These are phyloP conservation scores for Asterophora parasitica DNA, from an alignment of 768 basidiomycete species.

Conservation along the genomic window DNA sequence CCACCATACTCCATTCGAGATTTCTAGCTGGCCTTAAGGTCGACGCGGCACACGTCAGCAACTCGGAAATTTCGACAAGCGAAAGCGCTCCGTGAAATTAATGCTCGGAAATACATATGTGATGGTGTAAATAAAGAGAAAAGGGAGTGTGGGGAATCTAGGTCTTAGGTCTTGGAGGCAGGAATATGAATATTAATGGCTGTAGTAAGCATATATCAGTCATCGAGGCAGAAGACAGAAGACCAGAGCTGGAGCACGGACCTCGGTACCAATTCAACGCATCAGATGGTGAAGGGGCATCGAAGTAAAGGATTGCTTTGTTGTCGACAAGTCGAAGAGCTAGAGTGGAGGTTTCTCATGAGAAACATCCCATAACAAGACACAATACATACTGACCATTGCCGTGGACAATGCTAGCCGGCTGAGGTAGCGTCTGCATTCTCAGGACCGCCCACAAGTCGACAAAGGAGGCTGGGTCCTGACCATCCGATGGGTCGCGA, in stretches of 20 bases:
- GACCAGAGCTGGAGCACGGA: constrained; percentile 24
- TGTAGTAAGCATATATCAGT: constrained; percentile 24
- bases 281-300: constrained; percentile 77
- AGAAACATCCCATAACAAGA: constrained; percentile 4
- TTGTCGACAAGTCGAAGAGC: constrained; percentile 87
- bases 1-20: too few species aligned
- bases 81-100: constrained; percentile 5
- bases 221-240: neutral
- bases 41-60: neutral
- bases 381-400: constrained; percentile 46
- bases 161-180: constrained; percentile 69
- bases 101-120: constrained; percentile 17
- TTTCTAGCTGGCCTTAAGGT: neutral
- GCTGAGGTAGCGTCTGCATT: constrained; percentile 91
- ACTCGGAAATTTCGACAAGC: neutral
- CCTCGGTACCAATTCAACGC: constrained; percentile 91
- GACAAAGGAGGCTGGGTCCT: constrained; percentile 67
- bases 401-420: constrained; percentile 85
- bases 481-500: constrained; percentile 78
- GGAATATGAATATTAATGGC: constrained; percentile 90
- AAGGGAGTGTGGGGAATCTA: constrained; percentile 30
- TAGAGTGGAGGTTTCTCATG: constrained; percentile 21
- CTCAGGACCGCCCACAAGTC: constrained; percentile 97
- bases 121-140: constrained; percentile 13
- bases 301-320: constrained; percentile 88